Percentiles rank a stretch among this genome's conserved stretches.
Evolutionary conservation across 805 yeast genomes (phyloP).

Genomic region (Candida saitoana): DNA sequence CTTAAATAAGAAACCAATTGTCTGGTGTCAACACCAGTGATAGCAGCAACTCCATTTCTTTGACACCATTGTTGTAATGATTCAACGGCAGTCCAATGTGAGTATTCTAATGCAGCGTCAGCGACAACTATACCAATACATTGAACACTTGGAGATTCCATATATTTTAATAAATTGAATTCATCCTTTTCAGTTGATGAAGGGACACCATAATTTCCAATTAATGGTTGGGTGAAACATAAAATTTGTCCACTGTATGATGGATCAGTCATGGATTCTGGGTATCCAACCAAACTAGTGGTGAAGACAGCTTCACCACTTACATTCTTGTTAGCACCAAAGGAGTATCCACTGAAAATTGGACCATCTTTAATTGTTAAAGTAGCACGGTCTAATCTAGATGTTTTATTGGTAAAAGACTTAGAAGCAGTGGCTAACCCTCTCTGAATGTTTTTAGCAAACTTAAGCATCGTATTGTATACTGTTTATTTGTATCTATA

Average conservation of each 20-base stretch:
- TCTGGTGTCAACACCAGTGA: constrained; percentile 97
- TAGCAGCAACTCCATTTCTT: constrained; percentile 91
- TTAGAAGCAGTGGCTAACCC: constrained; percentile 34
- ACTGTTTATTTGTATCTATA: background rate
- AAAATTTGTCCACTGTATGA: constrained; percentile 95
- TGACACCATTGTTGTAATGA: constrained; percentile 93
- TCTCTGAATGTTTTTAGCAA: constrained; percentile 1
- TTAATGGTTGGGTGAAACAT: constrained; percentile 93
- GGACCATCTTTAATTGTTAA: constrained; percentile 91
- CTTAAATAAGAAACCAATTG: constrained; percentile 87
- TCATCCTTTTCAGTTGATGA: constrained; percentile 76
- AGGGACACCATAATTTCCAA: constrained; percentile 98
- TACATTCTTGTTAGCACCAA: constrained; percentile 89
- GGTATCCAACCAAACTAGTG: constrained; percentile 96
- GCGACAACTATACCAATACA: constrained; percentile 96
- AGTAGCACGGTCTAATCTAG: constrained; percentile 73
- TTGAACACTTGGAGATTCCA: constrained; percentile 88
- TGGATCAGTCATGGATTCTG: constrained; percentile 99
- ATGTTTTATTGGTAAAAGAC: constrained; percentile 30
- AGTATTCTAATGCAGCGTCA: constrained; percentile 89
- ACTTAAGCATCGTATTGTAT: background rate
- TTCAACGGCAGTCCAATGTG: constrained; percentile 99
- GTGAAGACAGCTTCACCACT: constrained; percentile 98
- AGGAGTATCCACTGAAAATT: constrained; percentile 85
- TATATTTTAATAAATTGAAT: constrained; percentile 78